Conservation (phyloP, 257 asterid genomes). For the Jacaranda mimosifolia region DNA sequence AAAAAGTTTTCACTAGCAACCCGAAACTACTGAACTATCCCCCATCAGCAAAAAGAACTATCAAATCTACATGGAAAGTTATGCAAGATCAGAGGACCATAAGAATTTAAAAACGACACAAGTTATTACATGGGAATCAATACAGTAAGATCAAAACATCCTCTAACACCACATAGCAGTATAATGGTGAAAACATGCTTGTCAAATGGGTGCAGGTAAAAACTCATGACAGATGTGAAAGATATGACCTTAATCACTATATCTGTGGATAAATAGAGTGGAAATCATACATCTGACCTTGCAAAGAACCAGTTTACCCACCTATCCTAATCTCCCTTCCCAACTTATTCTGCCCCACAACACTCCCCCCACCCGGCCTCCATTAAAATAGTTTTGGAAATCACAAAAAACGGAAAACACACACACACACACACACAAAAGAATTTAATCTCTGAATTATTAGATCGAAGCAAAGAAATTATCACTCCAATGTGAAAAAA, state of each 20-base stretch:
- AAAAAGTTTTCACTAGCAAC: not conserved
- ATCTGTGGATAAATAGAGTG: not conserved
- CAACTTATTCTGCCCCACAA: not conserved
- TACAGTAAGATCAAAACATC: too few species aligned
- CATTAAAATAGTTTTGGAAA: not conserved
- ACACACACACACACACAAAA: not conserved
- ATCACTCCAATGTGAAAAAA: not conserved
- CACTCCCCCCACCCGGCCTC: not conserved
- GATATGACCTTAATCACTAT: not conserved
- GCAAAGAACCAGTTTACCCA: conserved; percentile 10
- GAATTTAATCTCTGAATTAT: not conserved
- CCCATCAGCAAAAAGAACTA: not conserved
- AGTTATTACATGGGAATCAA: too few species aligned
- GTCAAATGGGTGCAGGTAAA: not conserved
- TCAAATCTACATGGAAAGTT: not conserved
- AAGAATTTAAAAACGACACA: not conserved
- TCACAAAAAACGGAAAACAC: not conserved
- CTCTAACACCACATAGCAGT: too few species aligned
- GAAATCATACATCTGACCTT: conserved; percentile 4
- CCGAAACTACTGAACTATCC: not conserved
- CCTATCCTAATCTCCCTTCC: not conserved
- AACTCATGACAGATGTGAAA: conserved; percentile 22
- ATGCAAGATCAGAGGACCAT: conserved; percentile 1
- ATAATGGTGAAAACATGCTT: not conserved
- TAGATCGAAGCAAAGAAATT: conserved; percentile 9